Evolutionary conservation across 805 yeast genomes (phyloP), one percentile per base, ranked within the genome.

Genomic region (Starmerella vitae): DNA sequence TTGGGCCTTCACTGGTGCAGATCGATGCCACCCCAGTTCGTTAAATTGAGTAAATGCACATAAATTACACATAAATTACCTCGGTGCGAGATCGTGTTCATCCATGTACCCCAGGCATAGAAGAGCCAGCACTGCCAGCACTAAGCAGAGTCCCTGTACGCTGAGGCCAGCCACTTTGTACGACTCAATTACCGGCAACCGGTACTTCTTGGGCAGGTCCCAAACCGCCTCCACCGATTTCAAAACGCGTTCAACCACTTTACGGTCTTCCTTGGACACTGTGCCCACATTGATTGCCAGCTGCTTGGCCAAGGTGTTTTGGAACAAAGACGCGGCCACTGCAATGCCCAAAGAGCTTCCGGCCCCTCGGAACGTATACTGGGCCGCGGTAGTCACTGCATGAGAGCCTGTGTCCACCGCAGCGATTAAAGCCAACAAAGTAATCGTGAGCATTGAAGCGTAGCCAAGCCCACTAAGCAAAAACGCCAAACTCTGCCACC

Each of bases 301-400:
- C 22, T 54, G 43, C 13, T 42, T 24, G 9, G 48, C 45, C 38
- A 78, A 62, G 8, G 63, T 53, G 36, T 64, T 63, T 51, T 74
- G 79, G 61, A 78, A 79, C 20, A 78, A 63, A 3, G 84, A 76
- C 17, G 79, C 68, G 0, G 81, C 76, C 10, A 76, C 49, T 1
- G 86, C 64, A 13, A 83, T 85, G 28, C 93, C 93, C 35, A 82
- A 59, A 0, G 91, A 79, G n/a, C 88, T 78, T 0, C 93, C 94
- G 1, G 85, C 76, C 8, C 88, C 77, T 52, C 93, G 68, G 63
- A 80, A 83, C 0, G 86, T 85, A 56, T 86, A 85, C 53, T 83
- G 93, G 42, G 86, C 80, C 0, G 94, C 81, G 0, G 95, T 85
- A 2, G 88, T 78, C 17, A 84, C 70, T 1, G 95, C 94, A 58